Evolutionary conservation across 257 asterid species (phyloP), one percentile per base, ranked within the genome.

Genomic region (Capsicum chinense): DNA sequence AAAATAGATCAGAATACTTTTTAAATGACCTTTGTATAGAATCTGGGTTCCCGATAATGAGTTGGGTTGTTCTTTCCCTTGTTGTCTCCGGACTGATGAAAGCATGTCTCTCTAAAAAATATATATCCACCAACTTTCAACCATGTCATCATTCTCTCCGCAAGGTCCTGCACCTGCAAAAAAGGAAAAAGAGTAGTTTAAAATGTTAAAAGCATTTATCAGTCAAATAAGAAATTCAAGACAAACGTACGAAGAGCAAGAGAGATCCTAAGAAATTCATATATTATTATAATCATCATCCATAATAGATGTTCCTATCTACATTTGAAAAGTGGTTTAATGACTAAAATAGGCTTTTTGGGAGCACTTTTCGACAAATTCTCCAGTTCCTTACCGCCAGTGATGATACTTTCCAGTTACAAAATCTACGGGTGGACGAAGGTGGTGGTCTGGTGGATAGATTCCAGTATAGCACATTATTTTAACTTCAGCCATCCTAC

Each of bases 61-160:
- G 97, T 95, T 56, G 98, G 98, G 85, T 97, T 92, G 85, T 69
- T 87, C 89, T 91, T 95, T 86, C 98, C 87, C 87, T 95, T 93
- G 93, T 93, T 93, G 79, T 95, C 97, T 33, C 98, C 99, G 44
- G 98, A 94, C 81, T 92, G 99, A 87, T 93, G 95, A 88, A 97
- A 97, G 87, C 98, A 97, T 19, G 99, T 94, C 69, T 97, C 99
- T 83, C 99, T 89, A 89, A 97, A 97, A 88, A 93, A 93, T 84
- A 97, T 90, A 90, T 86, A 88, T 79, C 99, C 98, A 81, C 97
- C 99, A 87, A 95, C 96, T 88, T 93, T 95, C 73, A 95, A 86
- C 99, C 99, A 95, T 89, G 89, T 93, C 83, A 90, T 90, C 98
- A 95, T 89, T 90, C 90, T 93, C 89, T 87, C 89, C 0, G 88